Percentiles rank a stretch among this genome's conserved stretches.
These are phyloP conservation scores for Yamadazyma ubonensis DNA, from an alignment of 805 yeast species.

Conservation along the genomic window DNA sequence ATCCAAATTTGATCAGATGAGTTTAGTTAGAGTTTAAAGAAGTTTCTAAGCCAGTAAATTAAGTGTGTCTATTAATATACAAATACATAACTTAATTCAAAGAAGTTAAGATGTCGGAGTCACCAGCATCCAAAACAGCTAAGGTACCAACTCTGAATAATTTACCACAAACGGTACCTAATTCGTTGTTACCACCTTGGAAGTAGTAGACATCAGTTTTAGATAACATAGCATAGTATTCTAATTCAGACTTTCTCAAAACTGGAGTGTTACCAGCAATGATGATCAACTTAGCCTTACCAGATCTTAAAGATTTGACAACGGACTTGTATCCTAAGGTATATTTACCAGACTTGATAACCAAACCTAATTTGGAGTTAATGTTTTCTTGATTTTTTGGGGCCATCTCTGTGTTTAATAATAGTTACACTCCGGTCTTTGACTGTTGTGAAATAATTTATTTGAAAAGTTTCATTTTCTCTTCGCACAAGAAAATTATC, in stretches of 20 bases:
- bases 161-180: slow-evolving; percentile 99
- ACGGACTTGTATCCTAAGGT: slow-evolving; percentile 99
- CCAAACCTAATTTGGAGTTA: slow-evolving; percentile 97
- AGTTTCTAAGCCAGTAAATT: slow-evolving; percentile 3
- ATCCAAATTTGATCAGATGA: too few relatives aligned
- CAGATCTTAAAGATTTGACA: slow-evolving; percentile 96
- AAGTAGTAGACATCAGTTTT: slow-evolving; percentile 97
- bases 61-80: slow-evolving; percentile 12
- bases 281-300: slow-evolving; percentile 97
- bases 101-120: slow-evolving; percentile 85
- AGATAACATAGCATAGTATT: slow-evolving; percentile 99
- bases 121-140: slow-evolving; percentile 98
- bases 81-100: slow-evolving; percentile 8
- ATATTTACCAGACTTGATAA: slow-evolving; percentile 99
- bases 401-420: slow-evolving; percentile 95
- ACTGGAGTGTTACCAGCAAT: slow-evolving; percentile 99
- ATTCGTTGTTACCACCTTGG: slow-evolving; percentile 99
- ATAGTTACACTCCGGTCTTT: slow-evolving; percentile 85
- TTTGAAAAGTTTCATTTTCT: slow-evolving; percentile 8
- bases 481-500: background rate
- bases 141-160: slow-evolving; percentile 99
- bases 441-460: slow-evolving; percentile 13
- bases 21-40: too few relatives aligned
- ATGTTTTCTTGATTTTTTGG: slow-evolving; percentile 96
- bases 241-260: slow-evolving; percentile 99